phyloP scores from a whole-genome alignment of 768 basidiomycete species.

The Suillus clintonianus region DNA sequence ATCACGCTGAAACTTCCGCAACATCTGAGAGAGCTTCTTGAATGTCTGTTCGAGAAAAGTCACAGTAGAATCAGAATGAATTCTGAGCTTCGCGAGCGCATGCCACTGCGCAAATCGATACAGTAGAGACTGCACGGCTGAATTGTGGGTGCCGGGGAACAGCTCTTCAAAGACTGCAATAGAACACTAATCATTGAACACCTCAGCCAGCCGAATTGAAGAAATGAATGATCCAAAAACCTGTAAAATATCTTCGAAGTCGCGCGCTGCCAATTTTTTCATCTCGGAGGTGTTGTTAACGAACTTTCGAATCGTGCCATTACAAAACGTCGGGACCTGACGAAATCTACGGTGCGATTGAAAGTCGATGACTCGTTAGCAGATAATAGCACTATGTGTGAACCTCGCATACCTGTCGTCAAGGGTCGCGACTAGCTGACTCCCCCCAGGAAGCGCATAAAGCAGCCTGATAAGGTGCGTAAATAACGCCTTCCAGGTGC shows the following conservation, averaged over 20 bases:
- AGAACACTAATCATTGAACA: slow-evolving; percentile 21
- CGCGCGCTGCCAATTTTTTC: slow-evolving; percentile 35
- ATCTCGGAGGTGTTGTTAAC: slow-evolving; percentile 32
- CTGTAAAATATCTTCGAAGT: slow-evolving; percentile 40
- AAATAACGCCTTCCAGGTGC: background rate
- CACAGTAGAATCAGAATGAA: no score
- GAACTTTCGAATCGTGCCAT: slow-evolving; percentile 29
- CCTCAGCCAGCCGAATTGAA: background rate
- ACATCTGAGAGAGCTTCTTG: no score
- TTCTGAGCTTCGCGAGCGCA: no score
- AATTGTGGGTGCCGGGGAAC: slow-evolving; percentile 3
- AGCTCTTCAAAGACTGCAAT: slow-evolving; percentile 36
- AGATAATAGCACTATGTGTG: no score
- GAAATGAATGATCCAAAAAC: background rate
- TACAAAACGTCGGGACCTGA: slow-evolving; percentile 31
- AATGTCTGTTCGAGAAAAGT: no score
- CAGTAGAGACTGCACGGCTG: background rate
- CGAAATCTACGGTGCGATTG: slow-evolving; percentile 23
- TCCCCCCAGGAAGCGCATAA: background rate
- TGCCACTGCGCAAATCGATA: no score
- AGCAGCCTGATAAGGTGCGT: background rate
- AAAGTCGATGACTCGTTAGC: background rate
- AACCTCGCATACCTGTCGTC: background rate
- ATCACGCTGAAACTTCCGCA: no score
- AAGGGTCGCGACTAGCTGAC: background rate